These are phyloP conservation scores for Hygrophorus pudorinus DNA, from an alignment of 768 basidiomycete genomes.

Conservation along the genomic window DNA sequence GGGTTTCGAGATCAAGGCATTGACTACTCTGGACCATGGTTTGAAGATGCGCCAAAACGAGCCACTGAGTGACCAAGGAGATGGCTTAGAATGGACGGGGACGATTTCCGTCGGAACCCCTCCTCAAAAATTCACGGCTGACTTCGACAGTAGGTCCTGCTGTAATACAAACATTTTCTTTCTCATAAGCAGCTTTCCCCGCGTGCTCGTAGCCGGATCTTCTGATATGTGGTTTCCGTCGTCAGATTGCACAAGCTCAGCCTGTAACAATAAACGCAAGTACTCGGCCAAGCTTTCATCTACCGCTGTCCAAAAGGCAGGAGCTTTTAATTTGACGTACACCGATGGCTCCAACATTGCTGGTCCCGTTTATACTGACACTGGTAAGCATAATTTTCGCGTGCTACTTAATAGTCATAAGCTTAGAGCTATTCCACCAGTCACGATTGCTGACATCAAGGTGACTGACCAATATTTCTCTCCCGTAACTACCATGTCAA, in stretches of 20 bases:
- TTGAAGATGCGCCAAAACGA: too few species aligned
- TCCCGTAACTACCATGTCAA: constrained; percentile 4
- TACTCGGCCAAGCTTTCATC: not conserved
- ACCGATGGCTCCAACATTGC: constrained; percentile 31
- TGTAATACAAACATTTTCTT: too few species aligned
- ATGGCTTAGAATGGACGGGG: too few species aligned
- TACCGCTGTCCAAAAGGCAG: not conserved
- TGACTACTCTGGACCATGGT: too few species aligned
- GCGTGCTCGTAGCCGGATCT: not conserved
- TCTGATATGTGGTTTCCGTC: constrained; percentile 4
- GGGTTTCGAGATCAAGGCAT: too few species aligned
- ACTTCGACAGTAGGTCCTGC: too few species aligned
- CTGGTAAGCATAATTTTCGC: constrained; percentile 7
- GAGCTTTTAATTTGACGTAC: constrained; percentile 26
- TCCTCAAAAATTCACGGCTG: too few species aligned
- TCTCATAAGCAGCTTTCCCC: too few species aligned
- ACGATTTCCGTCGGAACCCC: too few species aligned
- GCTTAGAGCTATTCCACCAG: not conserved
- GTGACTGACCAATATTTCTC: constrained; percentile 2
- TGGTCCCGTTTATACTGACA: constrained; percentile 30
- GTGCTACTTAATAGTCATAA: not conserved
- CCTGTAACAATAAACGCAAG: not conserved
- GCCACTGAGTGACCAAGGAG: too few species aligned
- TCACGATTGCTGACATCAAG: constrained; percentile 2
- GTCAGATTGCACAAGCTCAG: not conserved